Percentiles rank a stretch among this genome's conserved stretches.
phyloP scores from a whole-genome alignment of 192 early-diverging fungal genomes.

The Entrophospora sp. region DNA sequence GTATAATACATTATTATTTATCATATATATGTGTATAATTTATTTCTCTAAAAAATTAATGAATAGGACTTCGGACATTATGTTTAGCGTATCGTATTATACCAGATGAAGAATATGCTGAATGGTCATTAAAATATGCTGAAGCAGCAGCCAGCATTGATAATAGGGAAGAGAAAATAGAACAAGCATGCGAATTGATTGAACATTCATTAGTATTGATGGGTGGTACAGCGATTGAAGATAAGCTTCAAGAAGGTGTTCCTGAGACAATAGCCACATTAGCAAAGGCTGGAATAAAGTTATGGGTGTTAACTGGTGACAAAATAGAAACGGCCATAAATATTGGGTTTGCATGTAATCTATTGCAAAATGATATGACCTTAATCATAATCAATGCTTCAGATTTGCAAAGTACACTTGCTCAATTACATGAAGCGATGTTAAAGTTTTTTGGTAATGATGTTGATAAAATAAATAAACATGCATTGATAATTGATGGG shows the following conservation, averaged over 20 bases:
- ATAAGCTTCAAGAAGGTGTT: conserved; percentile 88
- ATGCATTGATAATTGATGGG: conserved; percentile 85
- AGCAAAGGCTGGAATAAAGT: conserved; percentile 76
- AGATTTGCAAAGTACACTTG: conserved; percentile 44
- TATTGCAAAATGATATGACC: conserved; percentile 75
- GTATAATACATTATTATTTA: background rate
- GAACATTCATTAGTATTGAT: conserved; percentile 63
- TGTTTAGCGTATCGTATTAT: conserved; percentile 72
- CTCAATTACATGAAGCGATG: conserved; percentile 60
- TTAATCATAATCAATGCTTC: conserved; percentile 63
- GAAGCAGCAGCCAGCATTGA: conserved; percentile 60
- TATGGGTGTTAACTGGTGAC: conserved; percentile 96
- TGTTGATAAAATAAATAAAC: conserved; percentile 29
- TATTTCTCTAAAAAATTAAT: background rate
- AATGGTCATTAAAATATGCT: conserved; percentile 66
- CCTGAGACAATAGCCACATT: conserved; percentile 83
- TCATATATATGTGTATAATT: background rate
- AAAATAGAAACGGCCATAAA: conserved; percentile 97
- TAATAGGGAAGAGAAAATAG: conserved; percentile 73
- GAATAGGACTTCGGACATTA: conserved; percentile 76
- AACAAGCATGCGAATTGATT: too few species aligned
- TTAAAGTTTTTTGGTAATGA: conserved; percentile 37
- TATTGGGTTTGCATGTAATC: conserved; percentile 92
- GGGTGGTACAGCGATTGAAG: conserved; percentile 98
- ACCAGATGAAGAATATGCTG: conserved; percentile 54